These are phyloP conservation scores for Solanum sparsipilum DNA, from an alignment of 257 asterid genomes.

Conservation along the genomic window DNA sequence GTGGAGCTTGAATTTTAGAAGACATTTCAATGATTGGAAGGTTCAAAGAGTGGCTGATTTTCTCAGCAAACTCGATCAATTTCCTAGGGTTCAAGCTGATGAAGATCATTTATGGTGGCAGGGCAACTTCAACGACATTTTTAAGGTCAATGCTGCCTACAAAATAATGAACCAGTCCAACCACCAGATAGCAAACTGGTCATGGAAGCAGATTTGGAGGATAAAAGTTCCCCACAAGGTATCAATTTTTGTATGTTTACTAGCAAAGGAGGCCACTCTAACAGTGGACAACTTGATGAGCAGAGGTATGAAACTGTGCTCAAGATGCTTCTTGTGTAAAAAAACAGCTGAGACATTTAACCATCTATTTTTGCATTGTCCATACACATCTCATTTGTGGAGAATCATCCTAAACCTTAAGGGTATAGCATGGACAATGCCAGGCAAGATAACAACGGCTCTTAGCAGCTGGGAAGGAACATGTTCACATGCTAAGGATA, in stretches of 20 bases:
- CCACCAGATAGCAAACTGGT: neutral
- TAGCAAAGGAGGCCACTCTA: neutral
- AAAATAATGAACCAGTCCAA: neutral
- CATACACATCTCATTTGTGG: neutral
- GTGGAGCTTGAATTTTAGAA: neutral
- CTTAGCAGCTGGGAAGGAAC: too few relatives aligned
- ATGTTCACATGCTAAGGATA: neutral
- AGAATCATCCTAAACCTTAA: neutral
- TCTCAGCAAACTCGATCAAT: neutral
- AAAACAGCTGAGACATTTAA: neutral
- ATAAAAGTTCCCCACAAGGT: neutral
- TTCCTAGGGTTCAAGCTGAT: neutral
- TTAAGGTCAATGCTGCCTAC: neutral
- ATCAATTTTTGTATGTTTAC: neutral
- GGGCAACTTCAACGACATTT: neutral
- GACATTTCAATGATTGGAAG: neutral
- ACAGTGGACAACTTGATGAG: neutral
- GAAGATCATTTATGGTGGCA: neutral
- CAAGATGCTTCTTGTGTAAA: neutral
- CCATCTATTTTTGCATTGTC: neutral
- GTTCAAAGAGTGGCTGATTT: neutral
- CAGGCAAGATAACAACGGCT: too few relatives aligned
- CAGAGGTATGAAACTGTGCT: neutral
- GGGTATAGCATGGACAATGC: too few relatives aligned
- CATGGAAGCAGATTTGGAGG: neutral